A percentile compares a stretch with the other conserved stretches of the same genome.
These are phyloP conservation scores for Fraxinus velutina DNA, from an alignment of 305 asterid species.

Conservation along the genomic window DNA sequence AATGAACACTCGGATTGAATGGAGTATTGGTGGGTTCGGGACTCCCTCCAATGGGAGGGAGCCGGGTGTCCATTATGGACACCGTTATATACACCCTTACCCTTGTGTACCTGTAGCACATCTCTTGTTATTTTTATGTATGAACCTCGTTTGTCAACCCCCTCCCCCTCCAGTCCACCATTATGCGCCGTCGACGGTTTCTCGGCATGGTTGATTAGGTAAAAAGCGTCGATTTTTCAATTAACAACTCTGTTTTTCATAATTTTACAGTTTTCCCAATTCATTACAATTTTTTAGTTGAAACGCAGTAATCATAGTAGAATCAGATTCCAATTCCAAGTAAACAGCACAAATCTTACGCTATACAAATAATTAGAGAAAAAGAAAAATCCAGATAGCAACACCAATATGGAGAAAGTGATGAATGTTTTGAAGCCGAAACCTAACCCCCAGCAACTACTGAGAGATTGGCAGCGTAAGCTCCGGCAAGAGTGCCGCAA, in stretches of 20 bases:
- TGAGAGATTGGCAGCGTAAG: conserved; percentile 95
- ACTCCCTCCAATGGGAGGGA: too few species aligned
- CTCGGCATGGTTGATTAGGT: not conserved
- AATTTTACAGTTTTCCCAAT: not conserved
- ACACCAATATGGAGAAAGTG: conserved; percentile 56
- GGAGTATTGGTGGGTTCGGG: too few species aligned
- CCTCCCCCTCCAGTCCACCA: not conserved
- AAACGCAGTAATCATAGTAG: not conserved
- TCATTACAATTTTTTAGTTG: not conserved
- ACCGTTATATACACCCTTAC: too few species aligned
- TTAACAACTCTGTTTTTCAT: not conserved
- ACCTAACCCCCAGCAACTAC: conserved; percentile 72
- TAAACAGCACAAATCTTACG: not conserved
- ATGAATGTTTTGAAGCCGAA: conserved; percentile 68
- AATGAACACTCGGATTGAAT: too few species aligned
- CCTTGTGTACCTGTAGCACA: too few species aligned
- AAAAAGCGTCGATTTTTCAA: not conserved
- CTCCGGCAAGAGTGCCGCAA: conserved; percentile 85
- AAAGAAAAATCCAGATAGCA: not conserved
- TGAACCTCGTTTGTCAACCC: not conserved
- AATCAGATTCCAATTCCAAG: not conserved
- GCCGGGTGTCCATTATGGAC: too few species aligned
- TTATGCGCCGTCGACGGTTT: not conserved
- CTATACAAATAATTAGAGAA: not conserved
- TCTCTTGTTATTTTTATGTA: too few species aligned